Evolutionary conservation across 192 early-diverging fungal genomes (phyloP), one percentile per base, ranked within the genome.

Genomic region (Rhizophagus clarus): DNA sequence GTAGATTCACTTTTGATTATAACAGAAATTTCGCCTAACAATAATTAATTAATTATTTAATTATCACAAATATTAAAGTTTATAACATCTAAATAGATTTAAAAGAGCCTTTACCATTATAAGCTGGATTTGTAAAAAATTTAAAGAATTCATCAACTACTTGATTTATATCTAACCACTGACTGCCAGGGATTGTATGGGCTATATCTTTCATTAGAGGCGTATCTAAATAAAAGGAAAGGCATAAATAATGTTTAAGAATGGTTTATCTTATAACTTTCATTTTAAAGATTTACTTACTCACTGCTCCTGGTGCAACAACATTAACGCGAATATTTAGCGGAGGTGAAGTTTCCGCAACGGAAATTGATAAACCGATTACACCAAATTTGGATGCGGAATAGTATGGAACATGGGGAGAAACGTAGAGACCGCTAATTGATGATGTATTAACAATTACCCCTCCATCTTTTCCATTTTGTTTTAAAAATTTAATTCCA

Each of bases 391-490:
- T 56, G 15, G 51, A 22, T 20, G 51, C 51, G 51, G 17, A 22
- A 56, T 95, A 96, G 14, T 92, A 87, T 0, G 93, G 93, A 70
- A 88, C 87, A 67, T 86, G 76, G 8, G 88, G 82, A 17, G 83
- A 66, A 2, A 86, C 85, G 60, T 85, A 85, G 20, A 93, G 84
- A 11, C 93, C 95, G 64, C 93, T 92, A 81, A 93, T 87, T 7
- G 92, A 94, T 0, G 95, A 89, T 3, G 91, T 92, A 81, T 94
- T 96, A 72, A 96, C 84, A 28, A 94, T 90, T 11, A 92, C 90
- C 4, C 92, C 94, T 0, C 87, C 86, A 20, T 69, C 67, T 3
- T 56, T 63, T 28, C 83, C 77, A 31, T 83, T 82, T n/a, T 86
- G 81, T 3, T 79, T 76, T 76, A 94, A 87, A 71, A 89, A 83